Evolutionary conservation across 2,329 filamentous ascomycete genomes (phyloP).

Genomic region (Talaromyces islandicus): DNA sequence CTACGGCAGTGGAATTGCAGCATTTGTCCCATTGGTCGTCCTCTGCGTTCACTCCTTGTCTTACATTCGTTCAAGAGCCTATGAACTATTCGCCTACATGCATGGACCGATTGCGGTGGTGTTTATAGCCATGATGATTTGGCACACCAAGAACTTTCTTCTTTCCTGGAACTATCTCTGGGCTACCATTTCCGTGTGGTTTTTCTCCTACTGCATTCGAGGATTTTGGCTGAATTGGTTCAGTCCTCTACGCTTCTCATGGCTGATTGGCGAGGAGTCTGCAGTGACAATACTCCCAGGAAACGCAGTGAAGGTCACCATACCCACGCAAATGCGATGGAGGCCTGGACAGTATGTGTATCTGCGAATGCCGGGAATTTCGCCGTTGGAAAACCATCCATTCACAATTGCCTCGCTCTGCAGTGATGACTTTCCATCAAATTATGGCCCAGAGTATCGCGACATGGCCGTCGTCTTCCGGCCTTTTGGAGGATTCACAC

Average conservation of each 20-base stretch:
- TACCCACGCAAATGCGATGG: constrained; percentile 90
- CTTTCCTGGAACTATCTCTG: constrained; percentile 87
- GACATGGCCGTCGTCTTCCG: constrained; percentile 90
- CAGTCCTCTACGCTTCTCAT: constrained; percentile 70
- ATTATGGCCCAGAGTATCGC: constrained; percentile 79
- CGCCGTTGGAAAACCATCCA: constrained; percentile 84
- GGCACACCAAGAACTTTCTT: constrained; percentile 91
- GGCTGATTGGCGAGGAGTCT: constrained; percentile 84
- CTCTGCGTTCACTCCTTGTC: constrained; percentile 81
- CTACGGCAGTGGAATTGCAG: constrained; percentile 81
- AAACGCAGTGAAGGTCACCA: constrained; percentile 91
- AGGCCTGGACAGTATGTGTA: constrained; percentile 92
- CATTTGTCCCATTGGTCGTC: constrained; percentile 69
- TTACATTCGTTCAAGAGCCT: constrained; percentile 67
- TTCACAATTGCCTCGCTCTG: constrained; percentile 93
- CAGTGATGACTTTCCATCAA: constrained; percentile 86
- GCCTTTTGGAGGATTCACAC: constrained; percentile 85
- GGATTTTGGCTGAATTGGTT: constrained; percentile 87
- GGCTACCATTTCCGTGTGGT: constrained; percentile 73
- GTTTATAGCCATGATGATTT: constrained; percentile 82
- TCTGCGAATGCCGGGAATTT: constrained; percentile 87
- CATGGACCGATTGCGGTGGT: constrained; percentile 77
- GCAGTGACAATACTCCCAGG: constrained; percentile 85
- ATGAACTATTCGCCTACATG: constrained; percentile 77
- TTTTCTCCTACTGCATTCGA: constrained; percentile 65